A percentile compares a stretch with the other conserved stretches of the same genome.
phyloP scores from a whole-genome alignment of 192 early-diverging fungal genomes.

The Phycomyces blakesleeanus region DNA sequence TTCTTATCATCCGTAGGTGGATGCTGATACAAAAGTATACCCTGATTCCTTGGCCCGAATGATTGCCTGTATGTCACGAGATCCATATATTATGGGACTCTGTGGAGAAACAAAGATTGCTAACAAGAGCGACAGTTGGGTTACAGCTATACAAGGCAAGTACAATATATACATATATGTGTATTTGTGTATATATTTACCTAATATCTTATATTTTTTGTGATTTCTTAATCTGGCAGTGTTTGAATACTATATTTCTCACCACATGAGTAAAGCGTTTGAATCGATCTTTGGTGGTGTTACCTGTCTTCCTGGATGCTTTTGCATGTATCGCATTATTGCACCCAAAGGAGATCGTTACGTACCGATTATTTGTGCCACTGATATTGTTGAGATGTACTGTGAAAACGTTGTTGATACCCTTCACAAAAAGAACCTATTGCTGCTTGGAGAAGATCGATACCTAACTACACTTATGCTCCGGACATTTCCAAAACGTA shows the following conservation, averaged over 20 bases:
- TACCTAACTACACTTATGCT: conserved; percentile 78
- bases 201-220: background rate
- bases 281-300: conserved; percentile 72
- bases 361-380: conserved; percentile 72
- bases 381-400: conserved; percentile 70
- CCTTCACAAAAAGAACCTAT: conserved; percentile 69
- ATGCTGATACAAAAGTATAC: conserved; percentile 81
- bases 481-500: conserved; percentile 65
- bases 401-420: conserved; percentile 69
- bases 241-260: conserved; percentile 76
- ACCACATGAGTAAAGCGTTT: conserved; percentile 69
- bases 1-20: conserved; percentile 61
- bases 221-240: conserved; percentile 35
- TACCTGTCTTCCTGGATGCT: conserved; percentile 71
- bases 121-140: conserved; percentile 85
- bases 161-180: background rate
- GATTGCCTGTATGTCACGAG: conserved; percentile 84
- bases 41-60: conserved; percentile 74
- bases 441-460: conserved; percentile 72
- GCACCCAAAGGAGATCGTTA: conserved; percentile 59
- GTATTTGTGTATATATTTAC: background rate
- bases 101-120: conserved; percentile 96
- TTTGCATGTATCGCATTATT: conserved; percentile 76
- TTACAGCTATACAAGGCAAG: conserved; percentile 80
- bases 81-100: conserved; percentile 88